A percentile compares a stretch with the other conserved stretches of the same genome.
Evolutionary conservation across 2,329 filamentous ascomycete species (phyloP).

Genomic region (Calonectria crousiana): DNA sequence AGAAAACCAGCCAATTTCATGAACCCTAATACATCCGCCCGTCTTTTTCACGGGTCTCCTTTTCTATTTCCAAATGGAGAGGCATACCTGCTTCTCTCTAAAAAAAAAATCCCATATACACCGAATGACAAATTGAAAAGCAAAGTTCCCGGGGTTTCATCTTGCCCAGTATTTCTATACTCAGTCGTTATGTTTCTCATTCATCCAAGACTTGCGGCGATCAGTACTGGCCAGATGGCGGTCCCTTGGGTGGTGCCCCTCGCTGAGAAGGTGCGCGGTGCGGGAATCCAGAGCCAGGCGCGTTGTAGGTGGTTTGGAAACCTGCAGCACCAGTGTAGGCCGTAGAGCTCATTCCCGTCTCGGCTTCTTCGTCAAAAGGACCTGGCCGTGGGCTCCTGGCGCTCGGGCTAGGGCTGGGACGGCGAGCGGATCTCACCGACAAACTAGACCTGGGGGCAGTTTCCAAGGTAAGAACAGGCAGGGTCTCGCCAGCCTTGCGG

Average conservation of each 20-base stretch:
- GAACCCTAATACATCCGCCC: constrained; percentile 34
- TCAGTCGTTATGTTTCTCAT: constrained; percentile 27
- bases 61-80: constrained; percentile 28
- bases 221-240: constrained; percentile 42
- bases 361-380: constrained; percentile 59
- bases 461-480: constrained; percentile 51
- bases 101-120: constrained; percentile 28
- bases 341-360: constrained; percentile 49
- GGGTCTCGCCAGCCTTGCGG: constrained; percentile 61
- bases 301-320: constrained; percentile 37
- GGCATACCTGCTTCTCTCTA: constrained; percentile 8
- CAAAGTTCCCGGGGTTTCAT: constrained; percentile 9
- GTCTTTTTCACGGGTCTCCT: constrained; percentile 29
- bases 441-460: constrained; percentile 39
- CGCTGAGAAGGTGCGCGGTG: constrained; percentile 30
- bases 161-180: constrained; percentile 27
- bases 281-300: constrained; percentile 22
- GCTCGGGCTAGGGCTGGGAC: constrained; percentile 46
- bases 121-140: constrained; percentile 29
- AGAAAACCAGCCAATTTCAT: constrained; percentile 27
- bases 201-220: constrained; percentile 34
- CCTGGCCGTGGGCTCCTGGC: constrained; percentile 48
- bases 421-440: constrained; percentile 32
- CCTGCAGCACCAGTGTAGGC: constrained; percentile 42
- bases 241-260: constrained; percentile 31